Base-by-base conservation (phyloP, 495 filamentous ascomycete genomes). In the Penicillium tannophilum region DNA sequence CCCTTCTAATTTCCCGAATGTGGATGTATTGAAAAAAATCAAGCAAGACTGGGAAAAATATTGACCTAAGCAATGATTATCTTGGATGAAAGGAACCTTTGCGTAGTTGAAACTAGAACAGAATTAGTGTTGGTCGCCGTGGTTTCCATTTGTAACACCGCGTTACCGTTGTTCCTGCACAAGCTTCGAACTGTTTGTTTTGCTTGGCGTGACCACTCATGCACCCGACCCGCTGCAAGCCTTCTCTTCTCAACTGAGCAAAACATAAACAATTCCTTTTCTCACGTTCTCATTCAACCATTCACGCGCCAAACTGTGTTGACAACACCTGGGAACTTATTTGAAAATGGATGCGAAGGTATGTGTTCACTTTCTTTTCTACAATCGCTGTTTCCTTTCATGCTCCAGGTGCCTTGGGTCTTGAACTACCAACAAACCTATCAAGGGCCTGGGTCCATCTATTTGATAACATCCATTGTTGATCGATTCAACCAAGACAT, bases 321-420 rank as follows among this genome's bases (percentile, higher is more conserved):
- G 30, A 46, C 52, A 55, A 41, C 33, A 16, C 17, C 11, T 33
- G 20, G 45, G 51, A 20, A 20, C 12, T 19, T 14, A 14, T 36
- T 52, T 2, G 71, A 55, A 6, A 17, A 79, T 79, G 76, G 76
- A 79, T 66, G 76, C 76, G 42, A 77, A 79, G 70, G 76, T 78
- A 72, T 52, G 73, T 70, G 56, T 16, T 23, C 19, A 33, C 11
- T 47, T 52, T 39, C 41, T 54, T 45, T 20, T 53, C 52, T 17
- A 17, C 39, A 17, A 41, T 36, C 6, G 20, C 33, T 54, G 33
- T 52, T 50, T 48, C 17, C 16, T 42, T 43, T 36, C 36, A 46
- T 23, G 5, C n/a, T 28, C 7, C 3, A 24, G 5, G 7, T 46
- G 19, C 9, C 7, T 8, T 5, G 42, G 10, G 19, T 7, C 46